Conservation (phyloP, 1,139 yeast genomes). For the Candida tetrigidarum region DNA sequence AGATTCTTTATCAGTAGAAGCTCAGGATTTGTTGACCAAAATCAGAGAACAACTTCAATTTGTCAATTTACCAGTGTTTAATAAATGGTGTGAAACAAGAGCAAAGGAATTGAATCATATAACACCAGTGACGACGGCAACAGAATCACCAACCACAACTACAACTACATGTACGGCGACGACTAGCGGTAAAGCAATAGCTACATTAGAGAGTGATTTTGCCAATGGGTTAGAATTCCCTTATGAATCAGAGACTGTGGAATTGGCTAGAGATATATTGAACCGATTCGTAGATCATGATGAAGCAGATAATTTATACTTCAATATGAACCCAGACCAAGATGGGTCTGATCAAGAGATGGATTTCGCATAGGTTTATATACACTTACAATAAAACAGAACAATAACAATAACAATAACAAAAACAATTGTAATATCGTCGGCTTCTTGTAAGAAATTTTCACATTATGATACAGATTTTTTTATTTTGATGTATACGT, state of each 20-base stretch:
- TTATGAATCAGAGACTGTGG: constrained; percentile 67
- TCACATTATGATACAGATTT: constrained; percentile 19
- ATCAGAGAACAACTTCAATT: constrained; percentile 27
- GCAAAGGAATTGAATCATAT: constrained; percentile 47
- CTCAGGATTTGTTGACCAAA: constrained; percentile 33
- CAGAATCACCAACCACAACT: no score
- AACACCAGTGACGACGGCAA: no score
- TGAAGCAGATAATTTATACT: constrained; percentile 77
- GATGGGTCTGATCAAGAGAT: constrained; percentile 26
- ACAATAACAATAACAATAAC: no score
- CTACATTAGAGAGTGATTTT: constrained; percentile 42
- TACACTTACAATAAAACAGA: neutral
- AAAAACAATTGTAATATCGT: no score
- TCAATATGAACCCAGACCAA: constrained; percentile 57
- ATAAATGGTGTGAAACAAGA: constrained; percentile 43
- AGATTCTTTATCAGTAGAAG: constrained; percentile 41
- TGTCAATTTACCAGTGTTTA: constrained; percentile 37
- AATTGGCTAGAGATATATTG: constrained; percentile 70
- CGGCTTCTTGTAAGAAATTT: neutral
- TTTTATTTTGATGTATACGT: constrained; percentile 18
- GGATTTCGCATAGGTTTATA: constrained; percentile 21
- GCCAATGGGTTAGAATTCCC: constrained; percentile 66
- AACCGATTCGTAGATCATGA: constrained; percentile 74
- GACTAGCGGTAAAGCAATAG: constrained; percentile 21
- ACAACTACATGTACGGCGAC: no score